phyloP scores from a whole-genome alignment of 2,329 filamentous ascomycete species.

The Pyricularia sp. region DNA sequence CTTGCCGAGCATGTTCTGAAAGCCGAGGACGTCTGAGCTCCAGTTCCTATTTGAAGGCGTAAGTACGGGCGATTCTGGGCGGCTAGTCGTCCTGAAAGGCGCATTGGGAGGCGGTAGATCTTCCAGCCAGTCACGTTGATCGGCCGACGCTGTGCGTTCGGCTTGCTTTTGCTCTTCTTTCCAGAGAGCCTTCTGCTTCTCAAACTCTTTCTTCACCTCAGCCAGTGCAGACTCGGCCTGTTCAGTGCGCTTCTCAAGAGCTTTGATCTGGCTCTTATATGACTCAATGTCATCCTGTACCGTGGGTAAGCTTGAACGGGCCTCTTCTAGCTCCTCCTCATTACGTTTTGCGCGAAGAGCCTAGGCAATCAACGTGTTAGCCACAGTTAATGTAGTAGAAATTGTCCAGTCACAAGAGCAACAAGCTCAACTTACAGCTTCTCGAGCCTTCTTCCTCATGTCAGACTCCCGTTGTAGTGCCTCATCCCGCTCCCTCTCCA shows the following conservation, averaged over 20 bases:
- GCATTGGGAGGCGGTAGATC: conserved; percentile 22
- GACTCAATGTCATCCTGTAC: conserved; percentile 51
- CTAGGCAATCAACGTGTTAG: conserved; percentile 21
- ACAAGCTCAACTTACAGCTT: conserved; percentile 48
- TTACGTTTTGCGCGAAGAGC: conserved; percentile 50
- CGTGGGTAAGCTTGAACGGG: conserved; percentile 48
- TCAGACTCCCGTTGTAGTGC: conserved; percentile 71
- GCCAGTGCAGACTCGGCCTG: conserved; percentile 52
- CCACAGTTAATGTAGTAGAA: background rate
- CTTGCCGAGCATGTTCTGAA: conserved; percentile 27
- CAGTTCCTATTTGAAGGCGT: conserved; percentile 34
- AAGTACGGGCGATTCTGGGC: conserved; percentile 42
- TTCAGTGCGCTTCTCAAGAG: conserved; percentile 51
- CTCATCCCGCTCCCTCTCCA: conserved; percentile 90
- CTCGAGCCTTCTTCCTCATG: conserved; percentile 76
- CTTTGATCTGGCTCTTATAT: conserved; percentile 45
- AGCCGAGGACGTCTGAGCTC: conserved; percentile 39
- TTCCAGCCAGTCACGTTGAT: conserved; percentile 39
- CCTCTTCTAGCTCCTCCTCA: conserved; percentile 72
- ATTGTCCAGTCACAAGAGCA: background rate
- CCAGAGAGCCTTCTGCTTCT: conserved; percentile 30
- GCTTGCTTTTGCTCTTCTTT: conserved; percentile 15
- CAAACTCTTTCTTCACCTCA: conserved; percentile 36
- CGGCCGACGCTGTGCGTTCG: conserved; percentile 15
- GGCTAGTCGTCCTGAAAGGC: conserved; percentile 28